A percentile compares a stretch with the other conserved stretches of the same genome.
phyloP scores from a whole-genome alignment of 148 eudicot genomes.

The Rhododendron kiyosumense region DNA sequence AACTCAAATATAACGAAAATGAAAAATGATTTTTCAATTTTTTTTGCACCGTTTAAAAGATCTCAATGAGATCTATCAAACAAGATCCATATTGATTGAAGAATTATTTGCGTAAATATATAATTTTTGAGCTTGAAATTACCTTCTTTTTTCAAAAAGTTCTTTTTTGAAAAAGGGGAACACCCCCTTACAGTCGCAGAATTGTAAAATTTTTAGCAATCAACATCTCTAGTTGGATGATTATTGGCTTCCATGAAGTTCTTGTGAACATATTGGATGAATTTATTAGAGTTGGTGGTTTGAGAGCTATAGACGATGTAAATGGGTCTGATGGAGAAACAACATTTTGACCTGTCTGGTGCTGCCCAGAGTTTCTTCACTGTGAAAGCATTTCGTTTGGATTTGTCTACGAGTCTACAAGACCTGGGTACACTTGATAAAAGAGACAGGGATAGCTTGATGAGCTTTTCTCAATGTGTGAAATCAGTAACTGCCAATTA shows the following conservation, averaged over 20 bases:
- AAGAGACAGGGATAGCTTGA: not conserved
- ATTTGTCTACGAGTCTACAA: not conserved
- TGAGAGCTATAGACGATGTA: not conserved
- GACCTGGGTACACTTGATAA: not conserved
- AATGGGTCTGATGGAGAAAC: not conserved
- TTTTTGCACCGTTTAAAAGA: no score
- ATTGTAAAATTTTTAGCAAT: not conserved
- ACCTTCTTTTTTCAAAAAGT: no score
- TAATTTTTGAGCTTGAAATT: no score
- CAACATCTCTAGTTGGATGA: not conserved
- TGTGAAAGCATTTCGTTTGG: not conserved
- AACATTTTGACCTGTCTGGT: not conserved
- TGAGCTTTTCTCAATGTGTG: not conserved
- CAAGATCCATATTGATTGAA: no score
- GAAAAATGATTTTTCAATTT: no score
- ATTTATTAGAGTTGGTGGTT: not conserved
- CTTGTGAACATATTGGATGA: not conserved
- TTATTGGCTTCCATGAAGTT: not conserved
- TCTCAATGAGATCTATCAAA: no score
- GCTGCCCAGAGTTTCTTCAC: not conserved
- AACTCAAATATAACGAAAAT: no score
- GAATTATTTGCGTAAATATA: no score
- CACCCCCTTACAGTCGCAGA: not conserved
- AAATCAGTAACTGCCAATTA: not conserved
- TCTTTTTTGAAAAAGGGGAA: no score